Evolutionary conservation across 208 protist genomes (phyloP).

Genomic region (Trypanosoma platydactyli): DNA sequence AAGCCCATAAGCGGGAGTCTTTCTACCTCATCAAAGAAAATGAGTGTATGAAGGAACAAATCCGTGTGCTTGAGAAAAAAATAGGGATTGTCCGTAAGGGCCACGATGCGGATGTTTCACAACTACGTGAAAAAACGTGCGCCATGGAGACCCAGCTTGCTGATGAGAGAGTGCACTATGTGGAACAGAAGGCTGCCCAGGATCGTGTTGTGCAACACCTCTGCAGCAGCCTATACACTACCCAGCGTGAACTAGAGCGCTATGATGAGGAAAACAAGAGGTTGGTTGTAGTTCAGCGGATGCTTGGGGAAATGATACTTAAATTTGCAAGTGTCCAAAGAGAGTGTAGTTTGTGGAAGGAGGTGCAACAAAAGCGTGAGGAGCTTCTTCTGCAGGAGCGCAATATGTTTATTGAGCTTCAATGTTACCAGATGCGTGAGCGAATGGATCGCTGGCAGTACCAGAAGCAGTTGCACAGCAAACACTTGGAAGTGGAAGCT

Average conservation of each 20-base stretch:
- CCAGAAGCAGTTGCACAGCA: background rate
- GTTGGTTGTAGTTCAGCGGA: conserved; percentile 9
- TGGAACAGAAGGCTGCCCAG: conserved; percentile 3
- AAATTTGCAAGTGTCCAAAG: background rate
- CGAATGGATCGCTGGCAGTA: background rate
- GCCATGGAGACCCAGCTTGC: conserved; percentile 5
- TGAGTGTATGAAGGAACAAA: conserved; percentile 17
- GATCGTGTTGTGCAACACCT: conserved; percentile 22
- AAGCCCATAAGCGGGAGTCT: conserved; percentile 19
- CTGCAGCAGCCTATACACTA: conserved; percentile 15
- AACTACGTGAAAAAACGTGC: background rate
- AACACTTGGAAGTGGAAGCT: background rate
- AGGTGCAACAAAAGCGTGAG: conserved; percentile 7
- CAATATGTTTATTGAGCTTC: conserved; percentile 11
- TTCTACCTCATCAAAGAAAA: conserved; percentile 28
- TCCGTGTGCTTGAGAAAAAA: conserved; percentile 9
- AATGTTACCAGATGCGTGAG: background rate
- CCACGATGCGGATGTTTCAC: conserved; percentile 1
- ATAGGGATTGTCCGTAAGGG: background rate
- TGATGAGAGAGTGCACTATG: background rate
- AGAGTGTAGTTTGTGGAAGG: conserved; percentile 19
- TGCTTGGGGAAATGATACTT: background rate
- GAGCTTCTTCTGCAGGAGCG: conserved; percentile 18
- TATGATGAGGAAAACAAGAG: conserved; percentile 9
- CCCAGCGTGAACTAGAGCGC: conserved; percentile 16